Evolutionary conservation across 2,329 filamentous ascomycete genomes (phyloP).

Genomic region (Alternaria gaisen): DNA sequence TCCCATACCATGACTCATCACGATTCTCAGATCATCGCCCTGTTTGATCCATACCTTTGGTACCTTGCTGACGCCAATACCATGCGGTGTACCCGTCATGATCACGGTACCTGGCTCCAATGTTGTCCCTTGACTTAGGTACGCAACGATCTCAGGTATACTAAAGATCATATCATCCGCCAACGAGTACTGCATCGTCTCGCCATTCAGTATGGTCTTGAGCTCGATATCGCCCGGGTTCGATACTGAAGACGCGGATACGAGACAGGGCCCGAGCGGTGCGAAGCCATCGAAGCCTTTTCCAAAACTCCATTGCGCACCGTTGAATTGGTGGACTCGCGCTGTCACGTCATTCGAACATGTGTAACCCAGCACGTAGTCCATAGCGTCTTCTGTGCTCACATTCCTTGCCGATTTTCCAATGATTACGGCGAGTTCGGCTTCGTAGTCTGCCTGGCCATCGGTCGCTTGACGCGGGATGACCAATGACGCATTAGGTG

Average conservation of each 20-base stretch:
- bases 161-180: slow-evolving; percentile 59
- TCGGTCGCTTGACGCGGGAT: not conserved
- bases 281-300: not conserved
- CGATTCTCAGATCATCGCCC: not conserved
- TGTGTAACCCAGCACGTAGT: not conserved
- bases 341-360: not conserved
- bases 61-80: slow-evolving; percentile 40
- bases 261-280: slow-evolving; percentile 49
- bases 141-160: slow-evolving; percentile 54
- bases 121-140: slow-evolving; percentile 52
- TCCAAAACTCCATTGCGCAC: not conserved
- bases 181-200: slow-evolving; percentile 52
- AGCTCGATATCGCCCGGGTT: slow-evolving; percentile 54
- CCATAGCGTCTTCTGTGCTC: not conserved
- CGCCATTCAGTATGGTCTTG: slow-evolving; percentile 56
- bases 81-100: slow-evolving; percentile 58
- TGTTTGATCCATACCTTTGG: not conserved
- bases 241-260: slow-evolving; percentile 51
- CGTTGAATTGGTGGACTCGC: not conserved
- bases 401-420: not conserved
- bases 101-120: slow-evolving; percentile 55
- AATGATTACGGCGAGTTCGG: not conserved
- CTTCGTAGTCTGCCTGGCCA: not conserved
- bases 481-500: not conserved
- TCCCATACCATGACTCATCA: not conserved